phyloP scores from a whole-genome alignment of 345 rosid genomes.

The sweet orange (Citrus sinensis) region DVS_A1.0 CM039167.1:26793001-26793500 shows the following conservation, averaged over 20 bases:
- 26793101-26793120: no score
- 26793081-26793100: no score
- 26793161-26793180: no score
- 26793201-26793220: not conserved
- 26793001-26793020: no score
- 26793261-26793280: not conserved
- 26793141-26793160: no score
- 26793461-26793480: not conserved
- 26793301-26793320: not conserved
- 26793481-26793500: not conserved
- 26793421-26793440: not conserved
- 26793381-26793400: not conserved
- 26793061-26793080: no score
- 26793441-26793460: not conserved
- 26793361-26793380: not conserved
- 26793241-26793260: not conserved
- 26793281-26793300: not conserved
- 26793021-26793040: no score
- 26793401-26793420: not conserved
- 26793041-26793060: no score
- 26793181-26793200: no score
- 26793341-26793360: not conserved
- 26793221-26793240: not conserved
- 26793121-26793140: no score
- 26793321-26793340: not conserved